These are phyloP conservation scores for Didymella glomerata DNA, from an alignment of 2,329 filamentous ascomycete genomes.

Conservation along the genomic window DNA sequence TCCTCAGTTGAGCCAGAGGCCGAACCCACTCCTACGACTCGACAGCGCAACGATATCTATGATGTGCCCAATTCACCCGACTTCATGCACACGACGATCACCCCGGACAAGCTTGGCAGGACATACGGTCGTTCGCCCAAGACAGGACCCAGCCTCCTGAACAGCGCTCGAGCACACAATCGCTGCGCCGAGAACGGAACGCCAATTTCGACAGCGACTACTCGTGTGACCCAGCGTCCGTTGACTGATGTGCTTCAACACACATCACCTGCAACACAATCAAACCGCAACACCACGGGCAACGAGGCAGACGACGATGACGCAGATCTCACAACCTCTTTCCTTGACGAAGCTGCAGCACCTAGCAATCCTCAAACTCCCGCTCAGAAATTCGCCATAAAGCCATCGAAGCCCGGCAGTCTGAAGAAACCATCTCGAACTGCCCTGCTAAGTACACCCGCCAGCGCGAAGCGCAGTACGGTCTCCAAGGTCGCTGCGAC, in stretches of 20 bases:
- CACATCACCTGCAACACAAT: slow-evolving; percentile 7
- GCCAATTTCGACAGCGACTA: slow-evolving; percentile 6
- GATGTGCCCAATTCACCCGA: slow-evolving; percentile 31
- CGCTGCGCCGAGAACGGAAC: not conserved
- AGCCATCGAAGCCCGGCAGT: slow-evolving; percentile 18
- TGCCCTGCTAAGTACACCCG: slow-evolving; percentile 9
- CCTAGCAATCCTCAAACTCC: slow-evolving; percentile 5
- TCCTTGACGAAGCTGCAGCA: slow-evolving; percentile 14
- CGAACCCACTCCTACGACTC: not conserved
- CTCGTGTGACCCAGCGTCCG: slow-evolving; percentile 18
- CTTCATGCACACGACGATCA: slow-evolving; percentile 19
- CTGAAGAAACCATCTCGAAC: slow-evolving; percentile 22
- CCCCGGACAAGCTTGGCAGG: slow-evolving; percentile 17
- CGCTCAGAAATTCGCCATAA: not conserved
- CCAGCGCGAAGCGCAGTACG: slow-evolving; percentile 5
- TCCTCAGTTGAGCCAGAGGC: slow-evolving; percentile 16
- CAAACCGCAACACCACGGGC: not conserved
- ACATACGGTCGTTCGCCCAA: slow-evolving; percentile 30
- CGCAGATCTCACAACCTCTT: slow-evolving; percentile 19
- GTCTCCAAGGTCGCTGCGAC: slow-evolving; percentile 1
- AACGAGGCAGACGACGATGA: slow-evolving; percentile 2
- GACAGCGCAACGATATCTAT: slow-evolving; percentile 28
- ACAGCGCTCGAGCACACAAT: slow-evolving; percentile 18
- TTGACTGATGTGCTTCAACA: slow-evolving; percentile 25
- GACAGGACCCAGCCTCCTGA: slow-evolving; percentile 22